Conservation (phyloP, 768 basidiomycete genomes). For the Fomitopsis pulvina region DNA sequence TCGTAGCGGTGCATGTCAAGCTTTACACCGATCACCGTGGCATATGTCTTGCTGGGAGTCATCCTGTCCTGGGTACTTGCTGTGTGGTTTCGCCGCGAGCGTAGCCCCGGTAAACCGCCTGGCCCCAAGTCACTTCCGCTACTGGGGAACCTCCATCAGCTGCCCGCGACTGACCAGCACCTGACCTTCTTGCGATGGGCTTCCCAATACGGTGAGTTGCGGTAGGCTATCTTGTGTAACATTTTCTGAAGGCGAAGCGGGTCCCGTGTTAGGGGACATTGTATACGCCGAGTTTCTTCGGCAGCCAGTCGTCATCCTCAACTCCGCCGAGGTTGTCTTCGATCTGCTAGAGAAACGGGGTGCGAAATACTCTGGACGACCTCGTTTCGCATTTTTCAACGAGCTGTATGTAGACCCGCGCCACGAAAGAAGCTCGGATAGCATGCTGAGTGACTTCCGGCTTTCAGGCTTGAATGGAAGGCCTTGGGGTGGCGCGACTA, state of each 20-base stretch:
- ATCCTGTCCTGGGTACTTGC: too few relatives aligned
- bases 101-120: slow-evolving; percentile 26
- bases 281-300: slow-evolving; percentile 24
- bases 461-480: not conserved
- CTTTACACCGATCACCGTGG: too few relatives aligned
- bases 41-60: too few relatives aligned
- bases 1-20: too few relatives aligned
- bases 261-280: slow-evolving; percentile 23
- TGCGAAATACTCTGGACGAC: slow-evolving; percentile 28
- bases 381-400: slow-evolving; percentile 19
- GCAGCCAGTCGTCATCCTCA: slow-evolving; percentile 24
- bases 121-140: slow-evolving; percentile 23
- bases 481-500: not conserved
- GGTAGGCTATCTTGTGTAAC: not conserved
- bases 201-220: slow-evolving; percentile 19
- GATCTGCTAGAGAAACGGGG: slow-evolving; percentile 30
- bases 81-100: too few relatives aligned
- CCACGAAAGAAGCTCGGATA: too few relatives aligned
- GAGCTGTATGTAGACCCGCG: slow-evolving; percentile 19
- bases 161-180: slow-evolving; percentile 20
- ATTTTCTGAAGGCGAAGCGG: not conserved
- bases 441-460: not conserved
- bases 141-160: slow-evolving; percentile 25
- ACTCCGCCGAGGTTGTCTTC: slow-evolving; percentile 23
- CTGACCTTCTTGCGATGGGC: slow-evolving; percentile 22